These are phyloP conservation scores for Zanthoxylum bungeanum DNA, from an alignment of 345 rosid species.

Conservation along the genomic window DNA sequence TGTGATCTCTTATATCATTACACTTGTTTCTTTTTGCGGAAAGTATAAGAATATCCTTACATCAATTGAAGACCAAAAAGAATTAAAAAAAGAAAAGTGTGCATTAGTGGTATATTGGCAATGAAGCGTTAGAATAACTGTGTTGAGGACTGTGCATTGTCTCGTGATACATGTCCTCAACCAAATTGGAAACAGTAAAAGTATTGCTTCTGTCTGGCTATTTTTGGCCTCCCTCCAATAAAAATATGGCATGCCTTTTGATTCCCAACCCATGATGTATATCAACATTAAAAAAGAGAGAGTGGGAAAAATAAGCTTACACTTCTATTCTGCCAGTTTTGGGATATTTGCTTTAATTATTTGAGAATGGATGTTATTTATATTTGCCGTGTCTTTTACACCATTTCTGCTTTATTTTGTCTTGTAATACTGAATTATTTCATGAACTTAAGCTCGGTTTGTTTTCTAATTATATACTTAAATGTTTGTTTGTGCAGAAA, in stretches of 20 bases:
- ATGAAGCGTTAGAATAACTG: neutral
- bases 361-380: neutral
- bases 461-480: constrained; percentile 1
- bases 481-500: constrained; percentile 56
- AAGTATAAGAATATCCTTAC: neutral
- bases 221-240: neutral
- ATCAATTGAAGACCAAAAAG: neutral
- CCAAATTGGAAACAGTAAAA: neutral
- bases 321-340: neutral
- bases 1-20: neutral
- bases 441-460: neutral
- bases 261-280: neutral
- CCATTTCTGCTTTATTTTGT: neutral
- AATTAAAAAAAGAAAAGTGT: neutral
- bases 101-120: neutral
- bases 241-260: neutral
- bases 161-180: neutral
- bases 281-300: neutral
- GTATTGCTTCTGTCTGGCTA: neutral
- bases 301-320: neutral
- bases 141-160: neutral
- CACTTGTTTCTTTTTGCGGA: neutral
- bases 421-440: neutral
- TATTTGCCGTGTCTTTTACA: neutral
- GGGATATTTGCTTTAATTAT: neutral